A percentile compares a stretch with the other conserved stretches of the same genome.
These are phyloP conservation scores for Rostrohypoxylon terebratum DNA, from an alignment of 495 filamentous ascomycete species.

Conservation along the genomic window DNA sequence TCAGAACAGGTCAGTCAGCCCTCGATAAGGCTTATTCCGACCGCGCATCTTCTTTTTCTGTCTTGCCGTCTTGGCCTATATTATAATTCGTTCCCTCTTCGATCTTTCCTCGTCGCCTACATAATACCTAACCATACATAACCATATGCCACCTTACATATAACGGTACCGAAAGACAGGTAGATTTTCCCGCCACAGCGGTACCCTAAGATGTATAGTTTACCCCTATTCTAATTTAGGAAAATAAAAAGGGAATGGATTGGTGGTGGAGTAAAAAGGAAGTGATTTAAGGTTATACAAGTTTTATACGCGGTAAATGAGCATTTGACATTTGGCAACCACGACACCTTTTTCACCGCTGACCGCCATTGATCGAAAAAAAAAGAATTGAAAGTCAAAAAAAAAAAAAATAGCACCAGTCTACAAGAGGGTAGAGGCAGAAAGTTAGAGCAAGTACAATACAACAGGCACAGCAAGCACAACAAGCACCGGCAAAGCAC, in stretches of 20 bases:
- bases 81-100: not conserved
- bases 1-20: not conserved
- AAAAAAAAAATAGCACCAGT: slow-evolving; percentile 1
- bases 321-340: slow-evolving; percentile 2
- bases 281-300: not conserved
- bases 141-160: not conserved
- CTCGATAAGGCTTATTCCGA: slow-evolving; percentile 3
- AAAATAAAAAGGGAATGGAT: not conserved
- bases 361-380: not conserved
- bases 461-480: not conserved
- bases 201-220: slow-evolving; percentile 1
- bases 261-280: not conserved
- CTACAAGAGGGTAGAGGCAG: not conserved
- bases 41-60: not conserved
- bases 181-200: slow-evolving; percentile 1
- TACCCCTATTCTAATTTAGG: slow-evolving; percentile 7
- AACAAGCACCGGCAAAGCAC: not conserved
- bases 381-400: not conserved
- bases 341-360: not conserved
- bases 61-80: no score
- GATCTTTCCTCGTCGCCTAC: not conserved
- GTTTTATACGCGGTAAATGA: not conserved
- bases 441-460: no score
- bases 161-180: not conserved
- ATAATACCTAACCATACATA: not conserved